Evolutionary conservation across 495 filamentous ascomycete species (phyloP).

Genomic region (Articulospora tetracladia): DNA sequence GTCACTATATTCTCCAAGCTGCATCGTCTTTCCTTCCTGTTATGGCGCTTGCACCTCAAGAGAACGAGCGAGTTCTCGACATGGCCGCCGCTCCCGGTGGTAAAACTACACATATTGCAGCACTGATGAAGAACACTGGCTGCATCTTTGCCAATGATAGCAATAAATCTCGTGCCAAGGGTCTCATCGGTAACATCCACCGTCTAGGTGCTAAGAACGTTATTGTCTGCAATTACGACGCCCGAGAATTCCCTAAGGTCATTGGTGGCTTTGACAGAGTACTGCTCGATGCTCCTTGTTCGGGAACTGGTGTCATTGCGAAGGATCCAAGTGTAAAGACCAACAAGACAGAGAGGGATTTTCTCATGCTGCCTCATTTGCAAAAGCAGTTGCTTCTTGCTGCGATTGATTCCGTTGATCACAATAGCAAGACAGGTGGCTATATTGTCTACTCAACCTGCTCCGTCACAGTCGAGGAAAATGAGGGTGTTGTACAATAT

Average conservation of each 20-base stretch:
- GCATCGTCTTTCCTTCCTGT: conserved; percentile 96
- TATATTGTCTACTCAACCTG: conserved; percentile 96
- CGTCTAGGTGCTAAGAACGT: conserved; percentile 91
- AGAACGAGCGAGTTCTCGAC: conserved; percentile 83
- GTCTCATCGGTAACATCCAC: conserved; percentile 96
- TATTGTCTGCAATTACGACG: conserved; percentile 92
- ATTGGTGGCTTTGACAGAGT: conserved; percentile 93
- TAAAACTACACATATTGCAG: conserved; percentile 95
- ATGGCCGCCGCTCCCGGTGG: conserved; percentile 98
- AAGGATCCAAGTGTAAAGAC: conserved; percentile 96
- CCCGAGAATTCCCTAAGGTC: conserved; percentile 84
- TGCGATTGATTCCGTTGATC: conserved; percentile 92
- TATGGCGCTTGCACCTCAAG: conserved; percentile 93
- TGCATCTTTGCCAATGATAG: conserved; percentile 95
- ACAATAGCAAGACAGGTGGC: conserved; percentile 79
- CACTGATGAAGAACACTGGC: conserved; percentile 97
- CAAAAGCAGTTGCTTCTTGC: conserved; percentile 91
- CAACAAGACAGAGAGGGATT: conserved; percentile 92
- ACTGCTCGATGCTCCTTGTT: conserved; percentile 77
- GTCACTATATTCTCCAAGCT: conserved; percentile 96
- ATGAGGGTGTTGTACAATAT: conserved; percentile 92
- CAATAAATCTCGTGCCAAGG: conserved; percentile 89
- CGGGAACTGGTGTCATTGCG: conserved; percentile 84
- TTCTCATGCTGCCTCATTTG: conserved; percentile 83
- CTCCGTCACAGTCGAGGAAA: conserved; percentile 87